Evolutionary conservation across 2,329 filamentous ascomycete genomes (phyloP), one percentile per base, ranked within the genome.

Genomic region (Fusarium sp.): DNA sequence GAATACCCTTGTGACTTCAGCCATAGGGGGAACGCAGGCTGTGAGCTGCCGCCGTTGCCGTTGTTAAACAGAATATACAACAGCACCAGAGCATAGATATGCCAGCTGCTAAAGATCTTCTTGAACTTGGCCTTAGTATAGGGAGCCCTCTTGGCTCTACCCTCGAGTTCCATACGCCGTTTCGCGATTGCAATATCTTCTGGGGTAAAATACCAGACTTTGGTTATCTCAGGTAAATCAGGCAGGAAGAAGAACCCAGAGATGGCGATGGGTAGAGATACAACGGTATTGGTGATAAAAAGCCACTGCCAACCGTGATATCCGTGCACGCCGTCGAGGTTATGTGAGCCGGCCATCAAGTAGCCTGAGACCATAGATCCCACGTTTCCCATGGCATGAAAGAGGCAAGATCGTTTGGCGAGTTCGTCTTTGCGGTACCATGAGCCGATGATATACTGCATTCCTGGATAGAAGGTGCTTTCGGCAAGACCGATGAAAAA

Each of bases 51-150:
- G 1, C 79, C 81, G 27, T 72, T 72, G 2, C 85, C 88, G 69
- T 92, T 91, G 75, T 89, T 90, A 80, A 91, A 92, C 42, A 86
- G 83, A 71, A 91, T 82, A 69, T 92, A 92, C 0, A 90, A 75
- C 1, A 87, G 57, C 0, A 83, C 84, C 5, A 92, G 79, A 0
- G 85, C 69, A 55, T 89, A 92, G 2, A 92, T 87, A 58, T 89
- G 89, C 90, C 90, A 92, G 9, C 85, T 87, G 0, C 82, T 82
- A 59, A 91, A 86, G 34, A 91, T 91, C 72, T 86, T 87, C 72
- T 82, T 82, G 28, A 91, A 74, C 76, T 89, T 90, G 77, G 76
- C 71, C 45, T 75, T 79, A 0, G 81, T 83, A 58, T 79, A 84
- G 0, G 78, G 78, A 0, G 79, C 77, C 0, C 83, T 72, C 25